These are phyloP conservation scores for Russula dissimulans DNA, from an alignment of 768 basidiomycete species.

Conservation along the genomic window DNA sequence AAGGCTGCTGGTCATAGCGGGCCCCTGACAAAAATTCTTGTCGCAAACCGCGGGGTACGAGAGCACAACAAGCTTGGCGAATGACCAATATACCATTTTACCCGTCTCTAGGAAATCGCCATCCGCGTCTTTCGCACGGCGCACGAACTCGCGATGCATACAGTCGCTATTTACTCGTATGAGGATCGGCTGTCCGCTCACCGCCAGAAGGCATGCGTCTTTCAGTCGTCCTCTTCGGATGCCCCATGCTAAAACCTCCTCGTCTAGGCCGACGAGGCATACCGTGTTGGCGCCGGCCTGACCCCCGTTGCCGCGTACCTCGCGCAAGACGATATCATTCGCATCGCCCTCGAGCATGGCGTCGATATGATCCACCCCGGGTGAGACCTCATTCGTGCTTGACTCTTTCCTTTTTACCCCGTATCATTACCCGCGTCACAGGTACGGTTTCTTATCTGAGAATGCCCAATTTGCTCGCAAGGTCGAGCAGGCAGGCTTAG, in stretches of 20 bases:
- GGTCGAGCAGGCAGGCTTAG: conserved; percentile 94
- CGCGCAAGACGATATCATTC: conserved; percentile 94
- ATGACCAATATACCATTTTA: not conserved
- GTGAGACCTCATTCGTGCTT: conserved; percentile 32
- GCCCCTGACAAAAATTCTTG: conserved; percentile 84
- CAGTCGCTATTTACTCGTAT: conserved; percentile 95
- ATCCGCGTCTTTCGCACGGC: conserved; percentile 97
- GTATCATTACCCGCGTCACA: conserved; percentile 25
- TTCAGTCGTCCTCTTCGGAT: not conserved
- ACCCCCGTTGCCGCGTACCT: conserved; percentile 97
- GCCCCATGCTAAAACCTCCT: not conserved
- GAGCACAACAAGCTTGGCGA: conserved; percentile 7
- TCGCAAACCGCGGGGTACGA: conserved; percentile 85
- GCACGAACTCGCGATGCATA: conserved; percentile 98
- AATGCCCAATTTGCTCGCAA: conserved; percentile 96
- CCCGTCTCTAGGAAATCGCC: conserved; percentile 76
- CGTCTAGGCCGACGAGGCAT: conserved; percentile 88
- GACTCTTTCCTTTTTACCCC: not conserved
- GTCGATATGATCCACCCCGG: conserved; percentile 99
- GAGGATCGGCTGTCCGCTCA: conserved; percentile 97
- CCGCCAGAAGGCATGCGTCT: conserved; percentile 75
- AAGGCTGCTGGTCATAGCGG: conserved; percentile 88
- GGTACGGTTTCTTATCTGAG: conserved; percentile 96
- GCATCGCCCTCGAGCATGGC: conserved; percentile 92
- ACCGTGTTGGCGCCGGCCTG: conserved; percentile 93